These are phyloP conservation scores for Hymenoscyphus albidus DNA, from an alignment of 2,329 filamentous ascomycete species.

Conservation along the genomic window DNA sequence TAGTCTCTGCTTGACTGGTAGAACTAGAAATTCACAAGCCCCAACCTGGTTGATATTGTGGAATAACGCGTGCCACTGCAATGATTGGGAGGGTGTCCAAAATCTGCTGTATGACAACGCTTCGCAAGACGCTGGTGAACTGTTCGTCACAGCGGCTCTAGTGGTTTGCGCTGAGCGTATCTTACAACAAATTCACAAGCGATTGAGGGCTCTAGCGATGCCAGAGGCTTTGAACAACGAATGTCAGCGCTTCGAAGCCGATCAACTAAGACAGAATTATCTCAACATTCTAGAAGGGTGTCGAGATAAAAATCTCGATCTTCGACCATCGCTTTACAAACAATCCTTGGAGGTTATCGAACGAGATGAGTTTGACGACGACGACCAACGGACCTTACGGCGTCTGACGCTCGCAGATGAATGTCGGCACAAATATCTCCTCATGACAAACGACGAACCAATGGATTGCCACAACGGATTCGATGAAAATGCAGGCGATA, in stretches of 20 bases:
- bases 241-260: constrained; percentile 5
- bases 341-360: constrained; percentile 22
- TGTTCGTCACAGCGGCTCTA: constrained; percentile 21
- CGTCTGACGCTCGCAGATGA: constrained; percentile 13
- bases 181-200: constrained; percentile 11
- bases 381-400: background rate
- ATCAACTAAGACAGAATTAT: constrained; percentile 12
- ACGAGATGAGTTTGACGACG: constrained; percentile 9
- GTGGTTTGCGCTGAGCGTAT: constrained; percentile 22
- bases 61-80: constrained; percentile 12
- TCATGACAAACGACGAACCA: constrained; percentile 8
- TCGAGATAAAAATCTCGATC: constrained; percentile 12
- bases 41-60: constrained; percentile 17
- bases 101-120: constrained; percentile 14
- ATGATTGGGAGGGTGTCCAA: constrained; percentile 21
- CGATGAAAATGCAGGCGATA: background rate
- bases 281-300: constrained; percentile 23
- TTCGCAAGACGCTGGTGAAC: constrained; percentile 13
- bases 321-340: constrained; percentile 21
- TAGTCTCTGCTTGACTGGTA: constrained; percentile 10
- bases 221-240: constrained; percentile 4
- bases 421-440: constrained; percentile 21
- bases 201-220: constrained; percentile 9
- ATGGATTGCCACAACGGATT: background rate
- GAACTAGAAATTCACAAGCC: constrained; percentile 4